Conservation (phyloP, 306 rosid species). For the Adenanthera pavonina region DNA sequence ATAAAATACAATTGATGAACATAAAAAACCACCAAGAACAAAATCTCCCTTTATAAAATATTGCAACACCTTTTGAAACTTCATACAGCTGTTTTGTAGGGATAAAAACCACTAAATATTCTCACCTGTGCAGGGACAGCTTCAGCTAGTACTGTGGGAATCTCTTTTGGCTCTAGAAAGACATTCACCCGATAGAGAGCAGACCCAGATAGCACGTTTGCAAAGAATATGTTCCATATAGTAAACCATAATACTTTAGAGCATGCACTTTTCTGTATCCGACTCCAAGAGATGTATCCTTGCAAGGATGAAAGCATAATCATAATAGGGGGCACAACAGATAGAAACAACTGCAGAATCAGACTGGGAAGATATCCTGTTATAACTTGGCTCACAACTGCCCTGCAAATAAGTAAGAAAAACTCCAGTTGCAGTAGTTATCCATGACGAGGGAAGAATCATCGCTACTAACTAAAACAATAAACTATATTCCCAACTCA, state of each 20-base stretch:
- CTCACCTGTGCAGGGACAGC: conserved; percentile 91
- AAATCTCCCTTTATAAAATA: conserved; percentile 13
- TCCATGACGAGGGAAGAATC: conserved; percentile 7
- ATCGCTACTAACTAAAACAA: conserved; percentile 7
- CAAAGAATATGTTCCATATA: conserved; percentile 90
- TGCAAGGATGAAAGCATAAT: conserved; percentile 72
- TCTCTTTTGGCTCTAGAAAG: conserved; percentile 78
- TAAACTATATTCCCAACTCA: conserved; percentile 8
- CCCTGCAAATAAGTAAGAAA: conserved; percentile 54
- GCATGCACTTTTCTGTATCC: conserved; percentile 74
- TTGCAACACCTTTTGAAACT: conserved; percentile 17
- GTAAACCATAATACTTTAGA: conserved; percentile 77
- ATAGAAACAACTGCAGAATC: conserved; percentile 70
- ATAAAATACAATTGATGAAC: not conserved
- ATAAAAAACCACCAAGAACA: not conserved
- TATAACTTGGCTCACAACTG: conserved; percentile 74
- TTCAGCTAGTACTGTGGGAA: conserved; percentile 73
- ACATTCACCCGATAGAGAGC: conserved; percentile 64
- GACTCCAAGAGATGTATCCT: conserved; percentile 76
- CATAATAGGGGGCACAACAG: conserved; percentile 78
- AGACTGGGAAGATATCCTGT: conserved; percentile 96
- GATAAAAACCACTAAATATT: conserved; percentile 30
- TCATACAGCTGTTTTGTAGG: conserved; percentile 1
- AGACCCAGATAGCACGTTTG: conserved; percentile 83
- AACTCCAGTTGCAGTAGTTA: conserved; percentile 24